Conservation (phyloP, 768 basidiomycete species). For the Pisolithus orientalis region DNA sequence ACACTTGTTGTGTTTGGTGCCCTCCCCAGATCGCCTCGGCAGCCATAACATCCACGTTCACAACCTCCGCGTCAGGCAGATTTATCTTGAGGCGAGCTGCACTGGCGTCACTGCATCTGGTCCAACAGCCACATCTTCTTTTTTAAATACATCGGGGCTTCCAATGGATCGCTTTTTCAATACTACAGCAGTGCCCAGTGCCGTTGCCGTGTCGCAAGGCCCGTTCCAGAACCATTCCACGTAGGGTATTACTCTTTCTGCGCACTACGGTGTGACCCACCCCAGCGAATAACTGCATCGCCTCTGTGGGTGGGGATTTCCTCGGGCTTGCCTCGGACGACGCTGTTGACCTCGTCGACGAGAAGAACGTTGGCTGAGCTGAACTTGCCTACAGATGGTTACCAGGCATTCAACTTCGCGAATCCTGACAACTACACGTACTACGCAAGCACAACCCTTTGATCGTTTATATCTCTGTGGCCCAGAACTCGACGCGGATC, state of each 20-base stretch:
- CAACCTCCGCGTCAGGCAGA: constrained; percentile 23
- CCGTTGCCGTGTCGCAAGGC: constrained; percentile 22
- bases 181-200: constrained; percentile 32
- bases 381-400: constrained; percentile 49
- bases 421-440: constrained; percentile 35
- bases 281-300: constrained; percentile 57
- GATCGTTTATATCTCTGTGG: constrained; percentile 46
- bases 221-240: constrained; percentile 34
- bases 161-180: constrained; percentile 39
- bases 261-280: constrained; percentile 47
- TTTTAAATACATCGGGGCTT: constrained; percentile 33
- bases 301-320: constrained; percentile 47
- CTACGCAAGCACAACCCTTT: constrained; percentile 56
- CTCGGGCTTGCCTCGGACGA: constrained; percentile 43
- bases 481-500: constrained; percentile 35
- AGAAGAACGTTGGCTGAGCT: constrained; percentile 52
- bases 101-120: constrained; percentile 11
- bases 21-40: constrained; percentile 11
- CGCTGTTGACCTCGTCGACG: constrained; percentile 54
- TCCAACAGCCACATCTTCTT: constrained; percentile 25
- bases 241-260: constrained; percentile 43
- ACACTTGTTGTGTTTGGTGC: constrained; percentile 11
- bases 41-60: constrained; percentile 18
- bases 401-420: constrained; percentile 31
- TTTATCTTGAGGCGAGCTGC: not conserved